Base-by-base conservation (phyloP, 371 early-diverging fungal species). In the Gilbertella persicaria region DNA sequence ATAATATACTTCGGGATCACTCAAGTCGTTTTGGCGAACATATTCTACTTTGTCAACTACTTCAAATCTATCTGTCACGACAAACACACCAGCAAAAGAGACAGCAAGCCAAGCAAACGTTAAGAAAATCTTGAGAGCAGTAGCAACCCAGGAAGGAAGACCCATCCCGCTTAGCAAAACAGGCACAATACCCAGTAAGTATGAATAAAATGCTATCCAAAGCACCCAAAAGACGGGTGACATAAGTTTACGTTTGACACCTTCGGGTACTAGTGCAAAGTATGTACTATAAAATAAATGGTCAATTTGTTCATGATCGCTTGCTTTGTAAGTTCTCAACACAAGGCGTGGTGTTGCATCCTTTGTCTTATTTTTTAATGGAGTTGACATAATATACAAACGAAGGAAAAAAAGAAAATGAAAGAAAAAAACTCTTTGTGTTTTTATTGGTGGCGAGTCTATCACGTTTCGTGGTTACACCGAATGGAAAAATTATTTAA, bases 1-100 rank as follows among this genome's bases (percentile, higher is more conserved):
- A 55, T 78, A 78, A 19, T 71, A 69, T n/a, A 56, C 55, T 25
- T 75, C 73, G 1, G 75, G 75, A 39, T 78, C 73, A n/a, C 52
- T 62, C 44, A 78, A 35, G 39, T 78, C 79, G 29, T 73, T 75
- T 37, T 65, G 58, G 26, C 66, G 63, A 5, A 45, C 73, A 14
- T 68, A 51, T 25, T 73, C 73, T 3, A 78, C 68, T 33, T 55
- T 44, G 4, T 70, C 70, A 20, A 65, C 64, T 2, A 64, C 52
- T 38, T 75, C 73, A 29, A 65, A 63, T 29, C 71, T 61, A 24
- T 75, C 79, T 0, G 73, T 75, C 13, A 62, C 45, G 0, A 67
- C 53, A 43, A 73, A 75, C 12, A 78, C 28, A 9, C 61, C 57
- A 3, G 68, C 60, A 57, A 73, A 75, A 0, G 69, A 67, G 24